A percentile compares a stretch with the other conserved stretches of the same genome.
phyloP scores from a whole-genome alignment of 352 stramenopile species.

The Phytopythium delawarense region DNA sequence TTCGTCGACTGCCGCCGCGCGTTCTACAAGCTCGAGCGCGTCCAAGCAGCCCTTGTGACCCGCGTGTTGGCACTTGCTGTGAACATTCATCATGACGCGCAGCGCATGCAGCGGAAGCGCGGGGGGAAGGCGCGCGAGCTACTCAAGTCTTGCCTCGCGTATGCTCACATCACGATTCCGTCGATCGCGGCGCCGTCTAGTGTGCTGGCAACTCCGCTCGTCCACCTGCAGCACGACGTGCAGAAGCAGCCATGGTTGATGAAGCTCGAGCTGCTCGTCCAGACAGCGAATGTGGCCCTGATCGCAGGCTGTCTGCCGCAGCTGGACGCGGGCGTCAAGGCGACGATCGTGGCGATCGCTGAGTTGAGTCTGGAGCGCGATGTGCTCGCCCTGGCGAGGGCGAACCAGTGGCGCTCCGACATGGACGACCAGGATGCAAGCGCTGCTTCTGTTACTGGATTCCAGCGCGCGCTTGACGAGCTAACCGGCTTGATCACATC shows the following conservation, averaged over 20 bases:
- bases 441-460: background rate
- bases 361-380: slow-evolving; percentile 40
- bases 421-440: background rate
- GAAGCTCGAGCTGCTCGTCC: slow-evolving; percentile 62
- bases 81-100: slow-evolving; percentile 29
- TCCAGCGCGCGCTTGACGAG: slow-evolving; percentile 7
- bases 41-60: slow-evolving; percentile 57
- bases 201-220: background rate
- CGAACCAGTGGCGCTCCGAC: background rate
- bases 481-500: slow-evolving; percentile 32
- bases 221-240: background rate
- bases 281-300: slow-evolving; percentile 65
- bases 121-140: slow-evolving; percentile 53
- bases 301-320: slow-evolving; percentile 76
- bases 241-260: slow-evolving; percentile 12
- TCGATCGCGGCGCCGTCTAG: slow-evolving; percentile 45
- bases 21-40: slow-evolving; percentile 85
- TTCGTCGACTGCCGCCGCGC: slow-evolving; percentile 85
- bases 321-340: slow-evolving; percentile 84
- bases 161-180: slow-evolving; percentile 88
- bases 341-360: slow-evolving; percentile 67
- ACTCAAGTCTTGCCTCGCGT: slow-evolving; percentile 88
- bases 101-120: slow-evolving; percentile 12
- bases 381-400: background rate
- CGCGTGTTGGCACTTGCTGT: slow-evolving; percentile 63